phyloP scores from a whole-genome alignment of 2,329 filamentous ascomycete genomes.

The Aaosphaeria pasadenensis region DNA sequence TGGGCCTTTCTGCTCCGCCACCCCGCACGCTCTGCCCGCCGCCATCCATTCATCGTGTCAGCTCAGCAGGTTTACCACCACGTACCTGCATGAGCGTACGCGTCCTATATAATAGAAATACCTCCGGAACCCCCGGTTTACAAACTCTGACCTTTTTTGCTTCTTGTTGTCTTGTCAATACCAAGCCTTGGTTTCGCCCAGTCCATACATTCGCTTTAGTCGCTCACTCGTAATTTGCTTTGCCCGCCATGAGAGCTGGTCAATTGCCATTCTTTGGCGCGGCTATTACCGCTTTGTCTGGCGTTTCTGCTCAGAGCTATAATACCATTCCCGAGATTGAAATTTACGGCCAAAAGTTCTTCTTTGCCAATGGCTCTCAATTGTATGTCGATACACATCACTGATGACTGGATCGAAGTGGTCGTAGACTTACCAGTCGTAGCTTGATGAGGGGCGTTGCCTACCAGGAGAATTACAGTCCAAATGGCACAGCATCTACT shows the following conservation, averaged over 20 bases:
- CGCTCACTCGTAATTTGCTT: no score
- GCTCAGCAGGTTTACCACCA: no score
- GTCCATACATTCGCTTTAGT: no score
- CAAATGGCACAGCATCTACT: constrained; percentile 16
- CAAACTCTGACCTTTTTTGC: no score
- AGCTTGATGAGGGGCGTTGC: constrained; percentile 87
- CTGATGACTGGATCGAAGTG: background rate
- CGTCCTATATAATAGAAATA: no score
- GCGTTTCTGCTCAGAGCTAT: constrained; percentile 16
- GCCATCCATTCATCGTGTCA: no score
- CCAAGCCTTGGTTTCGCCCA: no score
- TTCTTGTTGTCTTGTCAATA: no score
- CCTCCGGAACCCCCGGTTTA: no score
- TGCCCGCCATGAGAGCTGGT: background rate
- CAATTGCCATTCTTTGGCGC: background rate
- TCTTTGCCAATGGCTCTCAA: constrained; percentile 77
- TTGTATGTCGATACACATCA: constrained; percentile 42
- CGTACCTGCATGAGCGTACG: no score
- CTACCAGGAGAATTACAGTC: constrained; percentile 66
- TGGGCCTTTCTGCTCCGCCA: no score
- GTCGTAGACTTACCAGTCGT: constrained; percentile 7
- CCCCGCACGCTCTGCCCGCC: no score
- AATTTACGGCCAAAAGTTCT: constrained; percentile 75
- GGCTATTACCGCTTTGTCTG: background rate
- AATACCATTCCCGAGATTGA: constrained; percentile 30